Base-by-base conservation (phyloP, 1,139 yeast species). In the Williopsis jadinii region DNA sequence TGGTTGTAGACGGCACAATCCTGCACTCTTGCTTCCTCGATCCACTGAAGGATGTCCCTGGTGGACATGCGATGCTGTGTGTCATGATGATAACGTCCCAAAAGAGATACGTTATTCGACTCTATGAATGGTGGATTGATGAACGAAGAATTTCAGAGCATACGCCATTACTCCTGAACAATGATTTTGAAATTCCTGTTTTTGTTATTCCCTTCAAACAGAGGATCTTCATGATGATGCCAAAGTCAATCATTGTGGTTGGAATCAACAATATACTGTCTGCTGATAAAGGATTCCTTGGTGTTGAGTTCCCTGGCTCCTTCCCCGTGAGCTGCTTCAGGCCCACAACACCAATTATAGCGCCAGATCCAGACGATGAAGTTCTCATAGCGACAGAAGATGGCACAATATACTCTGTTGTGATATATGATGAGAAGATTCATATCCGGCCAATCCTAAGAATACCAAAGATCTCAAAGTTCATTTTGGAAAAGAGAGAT, bases 21-120 rank as follows among this genome's bases (percentile, higher is more conserved):
- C 51, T 73, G 2, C 70, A 68, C 41, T 55, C 71, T 1, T 70
- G 77, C 43, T 70, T 72, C 49, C 63, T 73, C 2, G 67, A 64
- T 11, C 70, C 74, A 0, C 8, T 38, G 24, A 39, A 40, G 4
- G 41, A 40, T 19, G 12, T 44, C 4, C 39, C 42, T 1, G 32
- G 9, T 5, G 55, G 42, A 9, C 70, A 64, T 45, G 57, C 62
- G 9, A 60, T 68, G 58, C 61, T 70, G 38, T 56, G 72, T 41
- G 51, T 64, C 0, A 26, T 55, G 40, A 56, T 63, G 3, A 63
- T 66, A 41, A 70, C 77, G 0, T 59, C 64, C 1, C 55, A 53
- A 34, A 57, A 67, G 36, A 54, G 77, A 30, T 53, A 70, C 33
- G 60, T 62, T n/a, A 50, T 73, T 4, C 55, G 64, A 26, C 51